Evolutionary conservation across 768 basidiomycete genomes (phyloP), one percentile per base, ranked within the genome.

Genomic region (Mycena floridula): DNA sequence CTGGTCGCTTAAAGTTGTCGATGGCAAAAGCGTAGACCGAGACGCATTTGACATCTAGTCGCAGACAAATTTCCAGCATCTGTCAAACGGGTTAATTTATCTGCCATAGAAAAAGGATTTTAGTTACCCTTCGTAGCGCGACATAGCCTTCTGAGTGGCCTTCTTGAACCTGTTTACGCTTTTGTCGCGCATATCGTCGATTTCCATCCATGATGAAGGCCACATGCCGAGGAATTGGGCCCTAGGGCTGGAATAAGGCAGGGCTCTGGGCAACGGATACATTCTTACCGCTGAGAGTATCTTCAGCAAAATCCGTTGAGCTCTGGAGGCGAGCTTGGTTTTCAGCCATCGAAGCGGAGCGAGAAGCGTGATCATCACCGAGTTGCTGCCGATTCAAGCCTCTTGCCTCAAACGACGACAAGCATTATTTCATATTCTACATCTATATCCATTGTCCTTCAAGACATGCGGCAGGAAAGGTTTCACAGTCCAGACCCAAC

Each of bases 131-230:
- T 53, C 82, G 70, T 45, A 98, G 64, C 4, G 89, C 82, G 37
- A 77, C 60, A 60, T 90, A 98, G 0, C 96, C 96, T 37, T 85
- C 83, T 5, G 71, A 67, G 61, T 99, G 95, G 3, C 96, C 95
- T 50, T 91, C 70, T 25, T 70, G 69, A 16, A 89, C 74, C n/a
- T 70, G 60, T 61, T 81, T 76, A 13, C 81, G 77, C 18, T 76
- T 66, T 52, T 69, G 64, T 61, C 89, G 72, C 1, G 96, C 94
- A 58, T 89, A 95, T 9, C 96, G 74, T 43, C 96, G 71, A 61
- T 98, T 97, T 3, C 96, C 96, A 58, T 99, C 96, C 92, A 99
- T 94, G 22, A 95, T 83, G 59, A 99, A 94, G 2, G 88, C 93
- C 23, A 98, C 77, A 67, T 99, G 96, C 35, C 69, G 63, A 0